Conservation (phyloP, 2,329 filamentous ascomycete species). For the Fusarium papillatum region DNA sequence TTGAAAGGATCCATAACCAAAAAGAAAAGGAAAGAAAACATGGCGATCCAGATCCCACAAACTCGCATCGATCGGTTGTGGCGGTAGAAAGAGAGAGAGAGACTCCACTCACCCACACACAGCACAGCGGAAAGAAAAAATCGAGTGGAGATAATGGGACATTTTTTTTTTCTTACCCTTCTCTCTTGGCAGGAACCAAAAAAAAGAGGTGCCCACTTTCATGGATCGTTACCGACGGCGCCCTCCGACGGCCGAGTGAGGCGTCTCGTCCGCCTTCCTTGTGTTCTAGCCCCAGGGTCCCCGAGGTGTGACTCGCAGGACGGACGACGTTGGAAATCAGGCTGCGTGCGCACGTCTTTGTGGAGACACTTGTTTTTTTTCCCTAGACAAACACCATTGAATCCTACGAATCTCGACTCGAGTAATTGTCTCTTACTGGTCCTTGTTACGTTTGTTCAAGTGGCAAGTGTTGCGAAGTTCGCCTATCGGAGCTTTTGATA, state of each 20-base stretch:
- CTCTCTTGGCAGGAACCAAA: not conserved
- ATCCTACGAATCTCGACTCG: not conserved
- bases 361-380: not conserved
- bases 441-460: not conserved
- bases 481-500: constrained; percentile 1
- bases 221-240: constrained; percentile 32
- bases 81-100: constrained; percentile 2
- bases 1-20: not conserved
- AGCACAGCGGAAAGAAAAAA: not conserved
- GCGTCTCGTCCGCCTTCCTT: constrained; percentile 5
- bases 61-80: constrained; percentile 37
- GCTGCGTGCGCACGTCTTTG: not conserved
- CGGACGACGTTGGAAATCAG: not conserved
- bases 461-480: not conserved
- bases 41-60: constrained; percentile 18
- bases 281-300: constrained; percentile 23
- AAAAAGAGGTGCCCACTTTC: constrained; percentile 10
- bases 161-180: not conserved
- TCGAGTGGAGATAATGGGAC: constrained; percentile 1
- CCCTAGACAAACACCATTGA: not conserved
- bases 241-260: constrained; percentile 36
- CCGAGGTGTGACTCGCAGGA: not conserved
- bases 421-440: not conserved
- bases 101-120: constrained; percentile 18
- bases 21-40: not conserved